Evolutionary conservation across 129 eudicot genomes (phyloP), one percentile per base, ranked within the genome.

Genomic region (Silybum marianum): DNA sequence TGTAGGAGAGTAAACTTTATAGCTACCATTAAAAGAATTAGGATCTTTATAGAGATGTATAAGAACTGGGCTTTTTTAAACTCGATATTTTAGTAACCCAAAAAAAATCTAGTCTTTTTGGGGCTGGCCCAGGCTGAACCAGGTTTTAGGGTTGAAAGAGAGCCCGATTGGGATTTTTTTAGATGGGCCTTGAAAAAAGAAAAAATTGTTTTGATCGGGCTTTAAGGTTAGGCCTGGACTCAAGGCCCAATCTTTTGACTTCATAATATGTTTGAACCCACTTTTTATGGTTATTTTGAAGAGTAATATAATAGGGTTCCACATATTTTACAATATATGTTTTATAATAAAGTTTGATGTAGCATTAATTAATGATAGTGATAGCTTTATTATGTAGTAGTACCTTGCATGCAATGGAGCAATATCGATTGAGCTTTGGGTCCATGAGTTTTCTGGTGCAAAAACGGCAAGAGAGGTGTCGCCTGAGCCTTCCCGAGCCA

Each of bases 381-480:
- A 28, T 36, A 48, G 25, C n/a, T 51, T 16, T 14, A 7, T 2
- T 75, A 34, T 60, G 25, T 19, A 39, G 40, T 76, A 90, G 30
- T 28, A 28, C 95, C 90, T 88, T 87, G 91, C 91, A 91, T 1
- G 88, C 80, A 9, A 91, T 81, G 24, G 87, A 87, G 68, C 93
- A 88, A 18, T 69, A 91, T 22, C 80, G 83, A 44, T 77, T 80
- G 21, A 36, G 80, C 10, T 21, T 24, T 1, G 90, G 87, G 26
- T 85, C 80, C 39, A 44, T 76, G 18, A 91, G 75, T 72, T 62
- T 87, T 58, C 89, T 75, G 19, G 38, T 65, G 72, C 96, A 91
- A 3, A 67, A n/a, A 7, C 36, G 44, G 72, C 96, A 91, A 6
- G 91, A 72, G 46, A 39, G 26, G 22, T 81, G 76, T 8, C 40